Percentiles rank a stretch among this genome's conserved stretches.
Evolutionary conservation across 208 protist genomes (phyloP).

Genomic region (Leptomonas pyrrhocoris): DNA sequence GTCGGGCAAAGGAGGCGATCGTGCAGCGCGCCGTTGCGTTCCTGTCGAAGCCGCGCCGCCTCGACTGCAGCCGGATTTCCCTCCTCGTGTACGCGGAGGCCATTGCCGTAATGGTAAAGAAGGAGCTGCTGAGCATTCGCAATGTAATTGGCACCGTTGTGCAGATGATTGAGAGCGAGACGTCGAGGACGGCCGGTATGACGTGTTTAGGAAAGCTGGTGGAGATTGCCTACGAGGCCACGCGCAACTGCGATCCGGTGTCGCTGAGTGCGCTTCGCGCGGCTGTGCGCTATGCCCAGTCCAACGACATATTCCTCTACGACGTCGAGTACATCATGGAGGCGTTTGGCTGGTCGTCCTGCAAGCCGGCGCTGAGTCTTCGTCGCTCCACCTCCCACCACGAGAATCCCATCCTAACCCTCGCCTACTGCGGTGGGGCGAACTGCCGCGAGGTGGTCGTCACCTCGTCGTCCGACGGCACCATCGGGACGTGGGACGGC

Average conservation of each 20-base stretch:
- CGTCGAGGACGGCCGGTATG: slow-evolving; percentile 80
- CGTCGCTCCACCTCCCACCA: slow-evolving; percentile 61
- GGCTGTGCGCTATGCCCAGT: slow-evolving; percentile 62
- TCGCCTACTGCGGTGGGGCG: slow-evolving; percentile 67
- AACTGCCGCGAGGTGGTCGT: slow-evolving; percentile 73
- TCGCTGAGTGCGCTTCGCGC: slow-evolving; percentile 53
- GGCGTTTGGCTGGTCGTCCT: slow-evolving; percentile 78
- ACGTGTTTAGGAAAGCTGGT: slow-evolving; percentile 88
- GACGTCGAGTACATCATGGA: slow-evolving; percentile 91
- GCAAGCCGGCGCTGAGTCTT: slow-evolving; percentile 60
- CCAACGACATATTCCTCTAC: slow-evolving; percentile 84
- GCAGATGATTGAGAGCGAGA: slow-evolving; percentile 76
- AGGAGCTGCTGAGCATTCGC: slow-evolving; percentile 69
- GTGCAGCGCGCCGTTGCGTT: slow-evolving; percentile 73
- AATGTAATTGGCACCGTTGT: slow-evolving; percentile 58
- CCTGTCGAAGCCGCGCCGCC: slow-evolving; percentile 65
- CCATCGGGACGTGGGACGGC: slow-evolving; percentile 84
- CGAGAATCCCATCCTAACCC: slow-evolving; percentile 65
- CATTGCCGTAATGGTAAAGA: slow-evolving; percentile 68
- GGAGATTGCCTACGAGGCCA: slow-evolving; percentile 67
- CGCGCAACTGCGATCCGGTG: slow-evolving; percentile 59
- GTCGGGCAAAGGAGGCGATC: slow-evolving; percentile 61
- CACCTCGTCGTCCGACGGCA: slow-evolving; percentile 82
- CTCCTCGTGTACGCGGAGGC: slow-evolving; percentile 86
- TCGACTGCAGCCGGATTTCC: slow-evolving; percentile 73